These are phyloP conservation scores for Gamarada debralockiae DNA, from an alignment of 495 filamentous ascomycete species.

Conservation along the genomic window DNA sequence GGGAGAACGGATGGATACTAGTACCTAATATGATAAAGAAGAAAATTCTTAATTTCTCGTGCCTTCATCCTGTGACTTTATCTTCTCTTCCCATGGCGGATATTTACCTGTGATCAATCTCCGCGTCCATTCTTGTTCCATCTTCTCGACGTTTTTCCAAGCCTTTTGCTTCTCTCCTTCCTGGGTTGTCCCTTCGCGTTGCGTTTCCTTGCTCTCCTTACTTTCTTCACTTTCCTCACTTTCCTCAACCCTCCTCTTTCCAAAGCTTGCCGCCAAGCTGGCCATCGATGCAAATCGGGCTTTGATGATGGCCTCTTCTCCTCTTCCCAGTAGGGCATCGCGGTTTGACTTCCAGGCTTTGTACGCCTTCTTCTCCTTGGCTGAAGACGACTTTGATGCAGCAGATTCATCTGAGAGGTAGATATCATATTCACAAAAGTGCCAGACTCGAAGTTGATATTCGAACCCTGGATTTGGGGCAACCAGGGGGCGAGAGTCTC, in stretches of 20 bases:
- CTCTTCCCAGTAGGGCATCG: background rate
- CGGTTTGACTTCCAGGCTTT: background rate
- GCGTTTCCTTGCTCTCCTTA: background rate
- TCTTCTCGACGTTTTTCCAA: slow-evolving; percentile 1
- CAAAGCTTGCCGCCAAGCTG: background rate
- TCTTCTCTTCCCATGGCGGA: background rate
- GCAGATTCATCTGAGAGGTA: background rate
- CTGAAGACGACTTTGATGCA: background rate
- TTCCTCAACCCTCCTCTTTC: background rate
- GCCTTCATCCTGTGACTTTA: no score
- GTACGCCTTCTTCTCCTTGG: background rate
- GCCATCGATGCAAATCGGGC: background rate
- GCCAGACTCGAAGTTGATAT: background rate
- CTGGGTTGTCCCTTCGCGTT: no score
- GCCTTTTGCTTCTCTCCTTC: background rate
- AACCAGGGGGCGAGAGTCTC: background rate
- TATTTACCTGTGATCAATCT: background rate
- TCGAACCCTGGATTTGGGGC: slow-evolving; percentile 1
- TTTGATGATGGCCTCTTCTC: background rate
- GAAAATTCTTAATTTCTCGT: no score
- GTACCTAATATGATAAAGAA: no score
- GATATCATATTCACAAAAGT: background rate
- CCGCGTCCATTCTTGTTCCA: slow-evolving; percentile 1
- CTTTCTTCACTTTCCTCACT: background rate
- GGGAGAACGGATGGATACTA: no score